Conservation (phyloP, 2,329 filamentous ascomycete species). For the Colletotrichum endophyticum region DNA sequence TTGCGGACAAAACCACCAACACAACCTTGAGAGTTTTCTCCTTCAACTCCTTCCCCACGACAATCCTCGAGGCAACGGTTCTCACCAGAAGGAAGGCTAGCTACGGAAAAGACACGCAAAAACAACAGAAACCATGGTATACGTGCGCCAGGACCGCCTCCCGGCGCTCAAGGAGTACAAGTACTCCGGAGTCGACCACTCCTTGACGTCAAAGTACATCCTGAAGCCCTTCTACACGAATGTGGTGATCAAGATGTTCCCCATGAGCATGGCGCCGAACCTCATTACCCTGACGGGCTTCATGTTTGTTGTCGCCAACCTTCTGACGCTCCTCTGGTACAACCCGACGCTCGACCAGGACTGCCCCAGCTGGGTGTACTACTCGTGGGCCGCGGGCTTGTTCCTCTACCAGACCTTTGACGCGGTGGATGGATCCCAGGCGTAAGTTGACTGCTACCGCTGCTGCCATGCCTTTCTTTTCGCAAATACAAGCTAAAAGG, state of each 20-base stretch:
- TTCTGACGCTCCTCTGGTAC: slow-evolving; percentile 94
- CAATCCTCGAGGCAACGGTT: background rate
- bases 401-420: slow-evolving; percentile 99
- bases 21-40: background rate
- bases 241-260: slow-evolving; percentile 92
- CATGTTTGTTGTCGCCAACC: slow-evolving; percentile 85
- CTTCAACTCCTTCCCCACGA: background rate
- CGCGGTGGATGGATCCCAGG: slow-evolving; percentile 92
- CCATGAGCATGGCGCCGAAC: slow-evolving; percentile 91
- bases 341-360: slow-evolving; percentile 93
- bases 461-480: background rate
- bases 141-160: slow-evolving; percentile 91
- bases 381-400: slow-evolving; percentile 84
- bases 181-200: slow-evolving; percentile 91
- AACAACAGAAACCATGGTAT: slow-evolving; percentile 71
- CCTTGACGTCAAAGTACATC: slow-evolving; percentile 87
- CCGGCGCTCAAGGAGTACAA: slow-evolving; percentile 92
- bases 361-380: slow-evolving; percentile 95
- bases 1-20: background rate
- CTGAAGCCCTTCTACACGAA: slow-evolving; percentile 98
- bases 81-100: background rate
- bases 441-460: slow-evolving; percentile 59
- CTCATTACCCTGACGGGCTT: slow-evolving; percentile 92
- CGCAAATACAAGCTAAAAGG: background rate
- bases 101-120: background rate